phyloP scores from a whole-genome alignment of 192 early-diverging fungal genomes.

The Allomyces javanicus region DNA sequence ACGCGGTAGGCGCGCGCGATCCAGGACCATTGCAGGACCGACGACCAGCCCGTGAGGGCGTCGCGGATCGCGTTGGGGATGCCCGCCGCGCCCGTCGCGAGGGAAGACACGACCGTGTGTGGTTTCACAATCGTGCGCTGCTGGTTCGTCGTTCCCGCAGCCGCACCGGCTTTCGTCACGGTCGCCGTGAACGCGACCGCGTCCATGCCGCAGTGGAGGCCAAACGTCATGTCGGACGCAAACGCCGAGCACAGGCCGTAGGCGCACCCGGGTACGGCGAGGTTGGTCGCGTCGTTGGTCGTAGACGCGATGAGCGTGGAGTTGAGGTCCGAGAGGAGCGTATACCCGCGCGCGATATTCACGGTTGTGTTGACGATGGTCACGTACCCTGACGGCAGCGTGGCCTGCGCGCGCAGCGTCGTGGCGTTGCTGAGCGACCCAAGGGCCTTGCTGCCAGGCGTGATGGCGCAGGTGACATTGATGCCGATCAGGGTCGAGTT shows the following conservation, averaged over 20 bases:
- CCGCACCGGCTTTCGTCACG: not conserved
- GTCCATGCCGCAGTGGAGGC: not conserved
- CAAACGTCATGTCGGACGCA: not conserved
- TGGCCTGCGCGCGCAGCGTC: not conserved
- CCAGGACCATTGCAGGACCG: not conserved
- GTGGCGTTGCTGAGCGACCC: not conserved
- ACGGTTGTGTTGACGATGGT: not conserved
- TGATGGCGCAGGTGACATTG: not conserved
- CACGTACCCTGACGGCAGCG: not conserved
- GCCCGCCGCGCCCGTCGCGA: not conserved
- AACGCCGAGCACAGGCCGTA: not conserved
- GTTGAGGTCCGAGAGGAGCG: not conserved
- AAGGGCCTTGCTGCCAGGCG: not conserved
- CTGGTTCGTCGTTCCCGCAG: not conserved
- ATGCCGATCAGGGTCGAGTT: not conserved
- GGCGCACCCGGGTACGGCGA: not conserved
- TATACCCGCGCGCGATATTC: not conserved
- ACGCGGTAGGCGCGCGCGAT: not conserved
- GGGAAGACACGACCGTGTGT: not conserved
- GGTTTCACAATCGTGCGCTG: not conserved
- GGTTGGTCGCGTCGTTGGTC: not conserved
- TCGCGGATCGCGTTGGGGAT: not conserved
- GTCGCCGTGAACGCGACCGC: not conserved
- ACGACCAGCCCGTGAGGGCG: not conserved
- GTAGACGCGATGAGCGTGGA: not conserved